Percentiles rank a stretch among this genome's conserved stretches.
phyloP scores from a whole-genome alignment of 2,329 filamentous ascomycete genomes.

The Hymenoscyphus infarciens region DNA sequence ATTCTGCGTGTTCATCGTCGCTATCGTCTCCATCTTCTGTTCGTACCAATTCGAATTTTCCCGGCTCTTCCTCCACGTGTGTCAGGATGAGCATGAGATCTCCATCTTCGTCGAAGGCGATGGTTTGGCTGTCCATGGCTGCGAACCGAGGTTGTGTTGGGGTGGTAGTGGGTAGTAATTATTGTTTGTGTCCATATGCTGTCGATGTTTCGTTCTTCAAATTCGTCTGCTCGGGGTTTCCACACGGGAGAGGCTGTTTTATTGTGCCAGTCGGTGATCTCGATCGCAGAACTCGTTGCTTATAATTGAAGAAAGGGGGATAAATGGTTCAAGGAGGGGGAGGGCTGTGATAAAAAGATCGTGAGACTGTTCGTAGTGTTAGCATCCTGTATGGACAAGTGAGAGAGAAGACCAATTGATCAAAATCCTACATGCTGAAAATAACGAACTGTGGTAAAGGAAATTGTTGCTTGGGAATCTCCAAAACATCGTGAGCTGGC shows the following conservation, averaged over 20 bases:
- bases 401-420: neutral
- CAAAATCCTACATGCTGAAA: neutral
- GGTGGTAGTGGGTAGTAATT: neutral
- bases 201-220: neutral
- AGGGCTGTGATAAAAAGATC: neutral
- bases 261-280: neutral
- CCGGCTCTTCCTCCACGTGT: conserved; percentile 1
- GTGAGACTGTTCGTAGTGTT: neutral
- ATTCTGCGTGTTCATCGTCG: neutral
- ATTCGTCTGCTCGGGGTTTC: neutral
- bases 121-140: conserved; percentile 6
- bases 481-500: neutral
- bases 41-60: neutral
- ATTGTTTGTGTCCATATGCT: neutral
- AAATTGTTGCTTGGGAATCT: neutral
- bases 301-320: neutral
- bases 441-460: neutral
- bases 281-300: neutral
- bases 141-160: neutral
- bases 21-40: conserved; percentile 1
- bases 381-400: neutral
- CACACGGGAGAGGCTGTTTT: neutral
- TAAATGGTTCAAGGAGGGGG: neutral
- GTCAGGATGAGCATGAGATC: conserved; percentile 7
- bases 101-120: conserved; percentile 6